Evolutionary conservation across 2,329 filamentous ascomycete species (phyloP), one percentile per base, ranked within the genome.

Genomic region (Epichloe brachyelytri): DNA sequence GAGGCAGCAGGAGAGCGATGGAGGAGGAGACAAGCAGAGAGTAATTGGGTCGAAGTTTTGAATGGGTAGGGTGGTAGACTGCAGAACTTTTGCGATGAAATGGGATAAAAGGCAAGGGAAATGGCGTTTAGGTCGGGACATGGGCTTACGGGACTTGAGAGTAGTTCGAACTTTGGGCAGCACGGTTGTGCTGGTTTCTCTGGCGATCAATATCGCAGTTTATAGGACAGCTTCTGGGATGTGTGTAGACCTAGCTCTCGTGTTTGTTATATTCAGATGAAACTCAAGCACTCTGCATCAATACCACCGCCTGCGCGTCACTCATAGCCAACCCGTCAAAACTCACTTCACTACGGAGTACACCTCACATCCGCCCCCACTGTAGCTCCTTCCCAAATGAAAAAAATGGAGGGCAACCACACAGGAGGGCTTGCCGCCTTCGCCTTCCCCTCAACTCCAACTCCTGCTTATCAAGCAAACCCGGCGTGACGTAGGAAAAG

Each of bases 1-100:
- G 67, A 72, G 43, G 74, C 74, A 20, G 76, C 78, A 2, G 68
- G 69, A 41, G 72, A 76, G 56, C 61, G 77, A 48, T 75, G 69
- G 60, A 68, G 71, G 58, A 65, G 77, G 51, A 72, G 72, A 57
- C 65, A 68, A 57, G 66, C 72, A 30, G 75, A 79, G 66, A 69
- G 66, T 36, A 78, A 78, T 51, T 71, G 66, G 65, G 68, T 71
- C 10, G 69, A 71, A 53, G 60, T 65, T 34, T 19, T 49, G 45
- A 26, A 48, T n/a, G 48, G 39, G 12, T 53, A 40, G 48, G 17
- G 6, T 33, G 11, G 30, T 12, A 12, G 14, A 11, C 4, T 15
- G 44, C 3, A 15, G 1, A 20, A 6, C 7, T 40, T 37, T 40
- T n/a, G 17, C n/a, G 22, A 26, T 30, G 30, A 30, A 30, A 30